Evolutionary conservation across 805 yeast genomes (phyloP).

Genomic region (Candida chilensis): DNA sequence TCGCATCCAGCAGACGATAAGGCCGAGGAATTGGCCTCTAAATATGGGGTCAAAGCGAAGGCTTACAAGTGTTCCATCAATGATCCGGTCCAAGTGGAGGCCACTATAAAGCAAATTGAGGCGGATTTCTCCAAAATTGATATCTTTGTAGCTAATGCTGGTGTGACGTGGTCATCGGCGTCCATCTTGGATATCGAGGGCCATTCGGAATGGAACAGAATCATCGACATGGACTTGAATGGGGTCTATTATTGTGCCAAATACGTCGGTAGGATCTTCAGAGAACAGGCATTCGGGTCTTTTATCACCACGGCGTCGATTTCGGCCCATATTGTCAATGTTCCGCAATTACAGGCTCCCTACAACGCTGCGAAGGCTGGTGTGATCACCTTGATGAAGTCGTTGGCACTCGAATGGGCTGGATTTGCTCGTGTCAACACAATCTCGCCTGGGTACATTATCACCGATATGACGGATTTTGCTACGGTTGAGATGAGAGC

Average conservation of each 20-base stretch:
- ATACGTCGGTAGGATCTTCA: constrained; percentile 27
- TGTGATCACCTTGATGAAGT: constrained; percentile 28
- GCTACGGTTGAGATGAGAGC: constrained; percentile 19
- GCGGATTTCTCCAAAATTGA: constrained; percentile 75
- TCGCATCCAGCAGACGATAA: constrained; percentile 54
- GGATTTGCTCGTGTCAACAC: constrained; percentile 34
- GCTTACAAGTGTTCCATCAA: constrained; percentile 59
- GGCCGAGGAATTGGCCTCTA: constrained; percentile 44
- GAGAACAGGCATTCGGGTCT: constrained; percentile 29
- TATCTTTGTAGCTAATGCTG: constrained; percentile 84
- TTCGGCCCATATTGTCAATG: constrained; percentile 38
- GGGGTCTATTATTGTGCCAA: constrained; percentile 35
- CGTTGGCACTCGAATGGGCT: constrained; percentile 39
- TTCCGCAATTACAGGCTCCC: constrained; percentile 35
- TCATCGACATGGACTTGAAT: constrained; percentile 28
- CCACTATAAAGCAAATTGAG: constrained; percentile 38
- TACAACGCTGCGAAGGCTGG: constrained; percentile 40
- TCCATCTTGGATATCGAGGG: constrained; percentile 37
- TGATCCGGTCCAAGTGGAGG: constrained; percentile 38
- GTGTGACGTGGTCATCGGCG: constrained; percentile 64
- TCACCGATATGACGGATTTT: constrained; percentile 28
- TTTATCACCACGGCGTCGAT: constrained; percentile 34
- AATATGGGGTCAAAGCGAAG: constrained; percentile 50
- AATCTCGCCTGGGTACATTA: constrained; percentile 32
- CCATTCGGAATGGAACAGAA: constrained; percentile 21